Evolutionary conservation across 139 green algal genomes (phyloP).

Genomic region (Chlamydomonas incerta): DNA sequence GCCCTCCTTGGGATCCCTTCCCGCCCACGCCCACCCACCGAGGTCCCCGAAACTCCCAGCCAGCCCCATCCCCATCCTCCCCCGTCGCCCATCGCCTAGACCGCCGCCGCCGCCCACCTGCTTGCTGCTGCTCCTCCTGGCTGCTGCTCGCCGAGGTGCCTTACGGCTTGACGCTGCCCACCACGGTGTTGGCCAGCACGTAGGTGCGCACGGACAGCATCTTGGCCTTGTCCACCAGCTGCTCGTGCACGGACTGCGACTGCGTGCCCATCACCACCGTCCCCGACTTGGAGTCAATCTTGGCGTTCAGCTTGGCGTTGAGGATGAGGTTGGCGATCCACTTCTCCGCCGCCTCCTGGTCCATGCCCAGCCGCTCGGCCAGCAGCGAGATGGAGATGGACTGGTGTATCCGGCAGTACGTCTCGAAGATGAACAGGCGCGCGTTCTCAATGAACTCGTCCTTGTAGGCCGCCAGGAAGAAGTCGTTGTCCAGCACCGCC

Average conservation of each 20-base stretch:
- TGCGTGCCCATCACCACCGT: constrained; percentile 95
- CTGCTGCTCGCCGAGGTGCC: neutral
- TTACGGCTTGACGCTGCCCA: constrained; percentile 56
- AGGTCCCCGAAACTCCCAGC: too few species aligned
- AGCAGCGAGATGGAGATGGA: constrained; percentile 93
- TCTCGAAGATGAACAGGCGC: constrained; percentile 98
- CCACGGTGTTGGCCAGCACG: constrained; percentile 90
- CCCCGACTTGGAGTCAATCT: constrained; percentile 94
- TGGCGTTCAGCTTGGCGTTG: constrained; percentile 94
- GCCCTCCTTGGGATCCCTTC: too few species aligned
- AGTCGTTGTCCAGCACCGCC: constrained; percentile 93
- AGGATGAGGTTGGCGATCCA: constrained; percentile 98
- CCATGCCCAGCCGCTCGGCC: constrained; percentile 90
- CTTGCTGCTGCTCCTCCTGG: too few species aligned
- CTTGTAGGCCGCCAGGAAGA: constrained; percentile 91
- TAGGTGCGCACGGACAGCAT: constrained; percentile 89
- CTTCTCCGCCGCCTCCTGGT: constrained; percentile 86
- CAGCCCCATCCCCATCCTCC: too few species aligned
- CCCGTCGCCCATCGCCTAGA: too few species aligned
- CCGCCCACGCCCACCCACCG: too few species aligned
- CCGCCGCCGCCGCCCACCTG: too few species aligned
- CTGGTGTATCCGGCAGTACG: constrained; percentile 88
- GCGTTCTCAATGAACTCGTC: constrained; percentile 97
- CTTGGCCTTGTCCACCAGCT: constrained; percentile 90
- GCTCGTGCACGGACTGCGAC: constrained; percentile 75